Conservation (phyloP, 106 monocot species). For the Acanthochlamys bracteata region DNA sequence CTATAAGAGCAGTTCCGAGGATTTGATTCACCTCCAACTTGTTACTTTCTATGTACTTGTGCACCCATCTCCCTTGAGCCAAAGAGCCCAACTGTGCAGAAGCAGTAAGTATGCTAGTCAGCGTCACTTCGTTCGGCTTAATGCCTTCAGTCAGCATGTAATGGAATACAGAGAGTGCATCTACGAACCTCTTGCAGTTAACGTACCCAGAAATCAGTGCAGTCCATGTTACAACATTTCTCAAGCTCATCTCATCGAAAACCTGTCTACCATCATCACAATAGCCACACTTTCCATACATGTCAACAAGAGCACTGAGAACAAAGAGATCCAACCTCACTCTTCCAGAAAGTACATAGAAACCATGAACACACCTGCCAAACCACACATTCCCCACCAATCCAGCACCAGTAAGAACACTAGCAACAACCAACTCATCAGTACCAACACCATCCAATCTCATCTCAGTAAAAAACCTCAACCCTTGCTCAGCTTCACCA, state of each 20-base stretch:
- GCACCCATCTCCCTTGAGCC: slow-evolving; percentile 24
- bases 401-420: slow-evolving; percentile 6
- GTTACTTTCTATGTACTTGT: slow-evolving; percentile 20
- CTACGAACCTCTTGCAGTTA: slow-evolving; percentile 7
- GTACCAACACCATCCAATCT: slow-evolving; percentile 5
- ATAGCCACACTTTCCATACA: slow-evolving; percentile 19
- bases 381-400: slow-evolving; percentile 13
- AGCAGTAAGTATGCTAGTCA: slow-evolving; percentile 25
- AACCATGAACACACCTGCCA: slow-evolving; percentile 23
- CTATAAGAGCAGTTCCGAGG: slow-evolving; percentile 26
- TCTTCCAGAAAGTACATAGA: slow-evolving; percentile 18
- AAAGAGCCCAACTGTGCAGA: slow-evolving; percentile 37
- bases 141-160: slow-evolving; percentile 21
- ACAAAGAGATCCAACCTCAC: slow-evolving; percentile 20
- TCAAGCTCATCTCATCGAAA: slow-evolving; percentile 33
- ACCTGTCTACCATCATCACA: slow-evolving; percentile 16
- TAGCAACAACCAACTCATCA: slow-evolving; percentile 17
- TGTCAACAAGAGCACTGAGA: slow-evolving; percentile 13
- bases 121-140: slow-evolving; percentile 14
- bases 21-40: neutral
- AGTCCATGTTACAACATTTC: slow-evolving; percentile 32
- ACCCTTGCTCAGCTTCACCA: neutral
- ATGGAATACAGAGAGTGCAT: slow-evolving; percentile 16
- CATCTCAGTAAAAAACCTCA: slow-evolving; percentile 11
- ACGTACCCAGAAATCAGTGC: slow-evolving; percentile 40